phyloP scores from a whole-genome alignment of 2,329 filamentous ascomycete genomes.

The Epichloe bromicola region DNA sequence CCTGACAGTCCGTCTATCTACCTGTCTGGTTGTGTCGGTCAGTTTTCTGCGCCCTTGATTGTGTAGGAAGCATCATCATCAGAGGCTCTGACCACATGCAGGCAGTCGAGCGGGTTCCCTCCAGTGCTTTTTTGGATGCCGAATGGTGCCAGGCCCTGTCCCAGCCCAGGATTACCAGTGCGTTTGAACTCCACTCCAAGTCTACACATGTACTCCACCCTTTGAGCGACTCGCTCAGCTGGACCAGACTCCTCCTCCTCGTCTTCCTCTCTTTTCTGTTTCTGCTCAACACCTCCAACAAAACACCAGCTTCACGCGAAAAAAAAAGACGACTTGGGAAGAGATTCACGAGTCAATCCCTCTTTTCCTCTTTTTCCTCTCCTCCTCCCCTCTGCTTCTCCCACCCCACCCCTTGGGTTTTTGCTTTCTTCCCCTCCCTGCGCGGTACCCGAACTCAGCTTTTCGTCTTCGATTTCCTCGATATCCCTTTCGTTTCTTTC shows the following conservation, averaged over 20 bases:
- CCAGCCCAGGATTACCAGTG: no score
- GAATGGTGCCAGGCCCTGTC: background rate
- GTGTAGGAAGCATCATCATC: no score
- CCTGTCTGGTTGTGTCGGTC: background rate
- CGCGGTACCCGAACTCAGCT: background rate
- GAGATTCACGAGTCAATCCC: constrained; percentile 7
- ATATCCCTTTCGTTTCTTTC: constrained; percentile 12
- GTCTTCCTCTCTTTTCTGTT: constrained; percentile 9
- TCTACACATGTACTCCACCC: constrained; percentile 1
- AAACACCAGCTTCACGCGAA: background rate
- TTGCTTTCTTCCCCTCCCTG: constrained; percentile 1
- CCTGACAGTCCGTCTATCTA: no score
- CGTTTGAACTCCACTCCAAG: constrained; percentile 1
- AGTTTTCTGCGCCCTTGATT: background rate
- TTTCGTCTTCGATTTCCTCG: constrained; percentile 6
- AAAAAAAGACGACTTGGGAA: constrained; percentile 7
- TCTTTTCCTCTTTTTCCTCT: constrained; percentile 8
- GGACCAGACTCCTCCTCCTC: constrained; percentile 3
- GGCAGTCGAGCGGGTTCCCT: no score
- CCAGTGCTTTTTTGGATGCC: background rate
- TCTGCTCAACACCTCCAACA: constrained; percentile 5
- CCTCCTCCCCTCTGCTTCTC: constrained; percentile 5
- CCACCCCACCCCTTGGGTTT: background rate
- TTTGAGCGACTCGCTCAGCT: constrained; percentile 5
- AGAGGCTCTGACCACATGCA: no score